Conservation (phyloP, 495 filamentous ascomycete genomes). For the Pyronema omphalodes region DNA sequence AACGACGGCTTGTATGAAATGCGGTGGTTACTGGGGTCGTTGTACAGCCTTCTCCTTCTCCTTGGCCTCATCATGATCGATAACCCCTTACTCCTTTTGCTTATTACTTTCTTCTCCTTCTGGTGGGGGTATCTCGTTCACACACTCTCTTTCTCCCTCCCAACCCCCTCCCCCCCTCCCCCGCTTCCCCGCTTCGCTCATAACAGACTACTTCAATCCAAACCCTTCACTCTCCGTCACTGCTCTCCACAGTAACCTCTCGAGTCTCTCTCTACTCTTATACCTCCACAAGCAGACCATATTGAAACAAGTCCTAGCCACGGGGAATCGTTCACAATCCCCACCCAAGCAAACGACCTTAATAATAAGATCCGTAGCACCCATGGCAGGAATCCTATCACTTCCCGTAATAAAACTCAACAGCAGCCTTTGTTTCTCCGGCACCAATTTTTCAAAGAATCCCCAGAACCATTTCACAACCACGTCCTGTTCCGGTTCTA, state of each 20-base stretch:
- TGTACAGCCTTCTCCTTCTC: no score
- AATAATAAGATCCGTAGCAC: slow-evolving; percentile 63
- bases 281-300: slow-evolving; percentile 61
- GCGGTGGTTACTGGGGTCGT: no score
- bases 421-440: slow-evolving; percentile 55
- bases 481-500: slow-evolving; percentile 37
- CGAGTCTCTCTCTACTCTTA: slow-evolving; percentile 41
- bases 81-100: no score
- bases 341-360: slow-evolving; percentile 57
- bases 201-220: slow-evolving; percentile 50
- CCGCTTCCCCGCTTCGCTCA: no score
- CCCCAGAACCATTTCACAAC: slow-evolving; percentile 82
- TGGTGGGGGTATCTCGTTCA: no score
- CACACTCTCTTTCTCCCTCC: no score
- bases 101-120: no score
- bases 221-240: slow-evolving; percentile 86
- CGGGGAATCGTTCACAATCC: slow-evolving; percentile 56
- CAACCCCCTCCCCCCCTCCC: no score
- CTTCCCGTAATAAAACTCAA: slow-evolving; percentile 85
- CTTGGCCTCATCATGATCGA: no score
- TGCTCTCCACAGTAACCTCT: slow-evolving; percentile 62
- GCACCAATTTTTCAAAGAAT: slow-evolving; percentile 46
- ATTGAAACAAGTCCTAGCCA: slow-evolving; percentile 87
- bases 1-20: no score
- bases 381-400: slow-evolving; percentile 82